Percentiles rank a stretch among this genome's conserved stretches.
These are phyloP conservation scores for Daldinia childiae DNA, from an alignment of 495 filamentous ascomycete species.

Conservation along the genomic window DNA sequence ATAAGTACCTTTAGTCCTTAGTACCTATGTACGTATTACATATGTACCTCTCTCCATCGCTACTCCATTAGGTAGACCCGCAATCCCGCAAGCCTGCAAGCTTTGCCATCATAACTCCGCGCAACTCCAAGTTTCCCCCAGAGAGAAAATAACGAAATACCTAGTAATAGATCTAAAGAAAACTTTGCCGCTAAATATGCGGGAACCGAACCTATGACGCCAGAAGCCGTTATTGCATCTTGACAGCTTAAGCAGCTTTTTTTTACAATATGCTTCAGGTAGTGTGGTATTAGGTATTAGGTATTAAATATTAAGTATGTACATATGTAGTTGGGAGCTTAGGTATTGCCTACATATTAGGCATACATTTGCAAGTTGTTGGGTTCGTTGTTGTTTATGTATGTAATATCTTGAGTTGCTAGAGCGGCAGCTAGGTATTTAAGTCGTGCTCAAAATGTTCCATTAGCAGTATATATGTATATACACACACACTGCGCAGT, in stretches of 20 bases:
- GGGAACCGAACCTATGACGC: background rate
- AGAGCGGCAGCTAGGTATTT: constrained; percentile 1
- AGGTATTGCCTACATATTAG: background rate
- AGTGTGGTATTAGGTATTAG: background rate
- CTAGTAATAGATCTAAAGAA: background rate
- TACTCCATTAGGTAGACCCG: background rate
- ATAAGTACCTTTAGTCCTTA: background rate
- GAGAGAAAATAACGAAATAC: background rate
- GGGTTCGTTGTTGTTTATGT: background rate
- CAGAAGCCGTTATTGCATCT: constrained; percentile 1
- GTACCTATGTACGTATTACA: too few species aligned
- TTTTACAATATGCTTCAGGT: background rate
- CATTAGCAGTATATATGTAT: background rate
- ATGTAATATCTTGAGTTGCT: constrained; percentile 2
- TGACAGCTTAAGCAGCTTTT: background rate
- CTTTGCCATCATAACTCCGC: constrained; percentile 5
- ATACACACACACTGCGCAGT: background rate
- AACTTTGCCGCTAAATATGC: background rate
- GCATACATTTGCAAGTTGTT: background rate
- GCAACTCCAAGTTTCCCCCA: constrained; percentile 4
- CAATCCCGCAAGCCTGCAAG: constrained; percentile 3
- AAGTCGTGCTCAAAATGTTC: constrained; percentile 1
- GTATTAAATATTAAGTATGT: background rate
- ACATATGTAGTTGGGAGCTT: background rate
- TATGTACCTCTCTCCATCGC: background rate